Evolutionary conservation across 805 yeast genomes (phyloP), one percentile per base, ranked within the genome.

Genomic region (Komagataella mondaviorum): DNA sequence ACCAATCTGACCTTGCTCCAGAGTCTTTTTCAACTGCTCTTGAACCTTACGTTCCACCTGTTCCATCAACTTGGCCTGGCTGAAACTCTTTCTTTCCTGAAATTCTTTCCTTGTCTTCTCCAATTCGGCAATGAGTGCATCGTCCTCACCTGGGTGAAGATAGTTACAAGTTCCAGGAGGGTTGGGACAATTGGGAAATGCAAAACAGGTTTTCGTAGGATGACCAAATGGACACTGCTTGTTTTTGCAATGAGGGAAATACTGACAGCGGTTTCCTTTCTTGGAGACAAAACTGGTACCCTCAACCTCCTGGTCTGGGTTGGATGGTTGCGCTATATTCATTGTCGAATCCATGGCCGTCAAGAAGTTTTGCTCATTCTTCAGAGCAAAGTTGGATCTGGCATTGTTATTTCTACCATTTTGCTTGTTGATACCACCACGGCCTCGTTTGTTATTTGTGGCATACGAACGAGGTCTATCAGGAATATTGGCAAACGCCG

Each of bases 71-170:
- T 55, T 74, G 75, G 55, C 70, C 63, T 49, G 51, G 47, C 16
- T 44, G 45, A 12, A 51, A 20, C 20, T 57, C 58, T 36, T 53
- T 51, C 47, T 57, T 49, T 55, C 55, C 43, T 57, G 59, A 24
- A 44, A 49, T 39, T 49, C 46, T 22, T 49, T 50, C 60, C 77
- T 82, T 6, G 80, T 76, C 57, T 75, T 79, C 59, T 81, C 88
- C 51, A 83, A 70, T 61, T 81, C 85, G 44, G 78, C 79, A 68
- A 84, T 78, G 59, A 86, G 70, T 39, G 72, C 85, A 58, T 77
- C 85, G 65, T 88, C 96, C 68, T 88, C 88, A 54, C 85, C 85
- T 8, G 95, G 90, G 63, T 88, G 96, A 57, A 89, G 69, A 59
- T 71, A 87, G 56, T 79, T 81, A 68, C 96, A 88, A 0, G 93